Base-by-base conservation (phyloP, 331 rosid genomes). In the Saraca asoca region DNA sequence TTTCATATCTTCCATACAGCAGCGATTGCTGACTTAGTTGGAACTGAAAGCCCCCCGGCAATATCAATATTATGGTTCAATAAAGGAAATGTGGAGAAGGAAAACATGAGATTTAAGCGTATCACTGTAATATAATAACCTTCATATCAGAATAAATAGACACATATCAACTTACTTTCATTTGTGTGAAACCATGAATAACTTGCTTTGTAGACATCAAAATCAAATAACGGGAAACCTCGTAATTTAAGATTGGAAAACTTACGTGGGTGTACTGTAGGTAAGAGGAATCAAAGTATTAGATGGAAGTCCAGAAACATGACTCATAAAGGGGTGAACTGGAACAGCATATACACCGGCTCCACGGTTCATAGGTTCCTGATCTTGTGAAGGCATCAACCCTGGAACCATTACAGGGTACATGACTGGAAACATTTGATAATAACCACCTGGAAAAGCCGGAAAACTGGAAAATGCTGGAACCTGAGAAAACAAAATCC, bases 291-390 rank as follows among this genome's bases (percentile, higher is more conserved):
- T 85, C 55, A 94, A 86, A 43, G 79, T 69, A 71, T 80, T 80
- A 55, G 82, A 65, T 6, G 96, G 69, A 62, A 88, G 43, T 77
- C 97, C 98, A 55, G 85, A 56, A 64, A 83, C 79, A 33, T 83
- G 87, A 14, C 95, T 90, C 70, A 74, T 74, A 78, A 55, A 88
- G 2, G 87, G 84, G 63, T 83, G 58, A 66, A 79, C 74, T 7
- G 96, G 91, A 66, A 94, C 97, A 29, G 97, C 96, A 78, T 90
- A 94, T 71, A 94, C 45, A 34, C 98, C 98, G 12, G 98, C 87
- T 76, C 98, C 97, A 31, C 82, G 91, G 74, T 86, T 90, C 46
- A 19, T 53, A 24, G 73, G 87, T 49, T 88, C 93, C 48, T 84
- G 95, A 69, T 73, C 79, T 43, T 84, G 97, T 0, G 58, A 63